phyloP scores from a whole-genome alignment of 1,139 yeast genomes.

The Kazachstania sp. region DNA sequence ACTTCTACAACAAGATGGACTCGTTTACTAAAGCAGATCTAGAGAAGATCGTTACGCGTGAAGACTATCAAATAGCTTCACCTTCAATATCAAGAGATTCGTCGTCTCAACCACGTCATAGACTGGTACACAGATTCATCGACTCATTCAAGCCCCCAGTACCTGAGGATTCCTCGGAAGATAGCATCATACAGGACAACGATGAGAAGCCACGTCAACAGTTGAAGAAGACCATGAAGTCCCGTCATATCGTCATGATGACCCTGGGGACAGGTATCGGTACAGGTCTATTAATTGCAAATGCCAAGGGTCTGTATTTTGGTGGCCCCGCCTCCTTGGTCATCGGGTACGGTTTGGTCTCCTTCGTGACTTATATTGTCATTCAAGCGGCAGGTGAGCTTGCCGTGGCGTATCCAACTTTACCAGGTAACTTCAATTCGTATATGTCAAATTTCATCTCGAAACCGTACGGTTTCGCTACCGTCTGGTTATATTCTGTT shows the following conservation, averaged over 20 bases:
- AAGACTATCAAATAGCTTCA: not conserved
- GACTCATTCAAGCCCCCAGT: conserved; percentile 18
- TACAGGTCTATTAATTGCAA: conserved; percentile 63
- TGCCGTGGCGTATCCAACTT: conserved; percentile 61
- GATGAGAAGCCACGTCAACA: not conserved
- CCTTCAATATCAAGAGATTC: not conserved
- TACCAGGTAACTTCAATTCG: conserved; percentile 60
- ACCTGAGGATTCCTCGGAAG: conserved; percentile 6
- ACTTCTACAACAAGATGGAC: not conserved
- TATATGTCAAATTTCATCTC: conserved; percentile 58
- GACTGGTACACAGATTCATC: conserved; percentile 11
- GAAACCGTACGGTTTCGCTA: conserved; percentile 67
- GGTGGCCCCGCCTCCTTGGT: conserved; percentile 76
- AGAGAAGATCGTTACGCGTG: conserved; percentile 1
- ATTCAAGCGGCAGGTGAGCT: conserved; percentile 74
- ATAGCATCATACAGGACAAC: not conserved
- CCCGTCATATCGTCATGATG: conserved; percentile 51
- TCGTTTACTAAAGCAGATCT: not conserved
- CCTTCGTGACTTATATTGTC: conserved; percentile 59
- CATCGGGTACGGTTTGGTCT: conserved; percentile 55
- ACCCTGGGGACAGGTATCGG: conserved; percentile 79
- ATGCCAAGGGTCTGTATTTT: conserved; percentile 51
- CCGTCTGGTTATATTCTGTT: conserved; percentile 68
- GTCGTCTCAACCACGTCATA: not conserved
- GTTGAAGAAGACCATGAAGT: conserved; percentile 39